A percentile compares a stretch with the other conserved stretches of the same genome.
Conservation (phyloP, 2,329 filamentous ascomycete species). For the Pseudocercospora cruenta region DNA sequence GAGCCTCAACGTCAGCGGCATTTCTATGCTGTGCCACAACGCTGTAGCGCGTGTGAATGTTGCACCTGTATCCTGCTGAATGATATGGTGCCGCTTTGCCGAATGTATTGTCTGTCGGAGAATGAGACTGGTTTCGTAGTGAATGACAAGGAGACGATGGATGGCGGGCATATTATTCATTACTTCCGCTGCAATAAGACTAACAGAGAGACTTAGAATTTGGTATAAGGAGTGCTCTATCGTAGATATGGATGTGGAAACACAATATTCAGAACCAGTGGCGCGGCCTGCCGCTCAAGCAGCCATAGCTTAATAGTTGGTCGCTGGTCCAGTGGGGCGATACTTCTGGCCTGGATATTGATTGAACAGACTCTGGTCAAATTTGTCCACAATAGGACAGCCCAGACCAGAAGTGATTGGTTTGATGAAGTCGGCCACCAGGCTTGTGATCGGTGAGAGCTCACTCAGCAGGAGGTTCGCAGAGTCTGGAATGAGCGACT, state of each 20-base stretch:
- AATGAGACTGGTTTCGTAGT: background rate
- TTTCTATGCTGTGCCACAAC: background rate
- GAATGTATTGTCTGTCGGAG: background rate
- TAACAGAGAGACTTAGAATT: background rate
- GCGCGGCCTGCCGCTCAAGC: conserved; percentile 1
- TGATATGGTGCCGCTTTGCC: background rate
- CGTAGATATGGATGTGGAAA: background rate
- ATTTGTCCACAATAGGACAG: conserved; percentile 28
- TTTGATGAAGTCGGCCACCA: conserved; percentile 23
- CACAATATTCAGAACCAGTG: background rate
- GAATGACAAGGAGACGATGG: background rate
- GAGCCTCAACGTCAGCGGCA: background rate
- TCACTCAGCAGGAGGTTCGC: conserved; percentile 14
- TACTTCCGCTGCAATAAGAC: background rate
- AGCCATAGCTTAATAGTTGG: conserved; percentile 21
- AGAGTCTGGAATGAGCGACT: conserved; percentile 22
- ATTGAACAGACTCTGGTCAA: conserved; percentile 21
- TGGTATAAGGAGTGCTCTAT: background rate
- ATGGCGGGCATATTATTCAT: background rate
- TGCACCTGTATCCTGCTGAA: no score
- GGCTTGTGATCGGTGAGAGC: conserved; percentile 17
- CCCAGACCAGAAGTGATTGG: conserved; percentile 20
- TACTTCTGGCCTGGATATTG: conserved; percentile 29
- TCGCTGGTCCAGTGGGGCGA: conserved; percentile 25
- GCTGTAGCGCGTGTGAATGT: background rate